These are phyloP conservation scores for Nemania sp. DNA, from an alignment of 2,329 filamentous ascomycete species.

Conservation along the genomic window DNA sequence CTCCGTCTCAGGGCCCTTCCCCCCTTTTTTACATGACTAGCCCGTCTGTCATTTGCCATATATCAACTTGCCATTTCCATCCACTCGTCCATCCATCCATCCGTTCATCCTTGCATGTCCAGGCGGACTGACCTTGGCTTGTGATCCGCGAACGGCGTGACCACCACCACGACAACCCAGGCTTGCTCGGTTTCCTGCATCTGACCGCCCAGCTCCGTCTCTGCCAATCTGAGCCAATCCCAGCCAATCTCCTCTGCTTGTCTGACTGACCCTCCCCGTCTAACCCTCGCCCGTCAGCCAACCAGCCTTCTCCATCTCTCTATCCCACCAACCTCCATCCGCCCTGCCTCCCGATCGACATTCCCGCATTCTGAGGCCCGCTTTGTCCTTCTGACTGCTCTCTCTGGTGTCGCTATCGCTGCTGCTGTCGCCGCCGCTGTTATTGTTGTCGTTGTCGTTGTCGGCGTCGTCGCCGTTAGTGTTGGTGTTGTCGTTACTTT, in stretches of 20 bases:
- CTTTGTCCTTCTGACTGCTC: background rate
- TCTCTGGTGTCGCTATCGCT: background rate
- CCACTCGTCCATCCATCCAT: too few species aligned
- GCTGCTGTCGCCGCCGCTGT: background rate
- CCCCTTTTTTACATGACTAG: too few species aligned
- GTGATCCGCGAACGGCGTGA: constrained; percentile 33
- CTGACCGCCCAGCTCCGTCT: constrained; percentile 31
- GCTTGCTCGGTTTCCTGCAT: constrained; percentile 37
- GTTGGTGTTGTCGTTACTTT: background rate
- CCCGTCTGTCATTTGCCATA: too few species aligned
- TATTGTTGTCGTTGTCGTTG: background rate
- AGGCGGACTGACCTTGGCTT: constrained; percentile 23
- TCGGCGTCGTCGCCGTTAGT: background rate
- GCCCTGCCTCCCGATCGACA: constrained; percentile 24
- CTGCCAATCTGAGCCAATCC: too few species aligned
- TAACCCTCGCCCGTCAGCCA: constrained; percentile 32
- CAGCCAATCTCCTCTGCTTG: constrained; percentile 32
- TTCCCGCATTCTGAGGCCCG: constrained; percentile 13
- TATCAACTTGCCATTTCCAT: too few species aligned
- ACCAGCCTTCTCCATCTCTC: constrained; percentile 32
- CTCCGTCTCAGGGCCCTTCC: too few species aligned
- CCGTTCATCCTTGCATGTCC: background rate
- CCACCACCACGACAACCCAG: background rate
- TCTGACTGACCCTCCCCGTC: constrained; percentile 27
- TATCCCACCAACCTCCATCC: constrained; percentile 31